Conservation (phyloP, 169 alveolate species). For the Hammondia hammondi region DNA sequence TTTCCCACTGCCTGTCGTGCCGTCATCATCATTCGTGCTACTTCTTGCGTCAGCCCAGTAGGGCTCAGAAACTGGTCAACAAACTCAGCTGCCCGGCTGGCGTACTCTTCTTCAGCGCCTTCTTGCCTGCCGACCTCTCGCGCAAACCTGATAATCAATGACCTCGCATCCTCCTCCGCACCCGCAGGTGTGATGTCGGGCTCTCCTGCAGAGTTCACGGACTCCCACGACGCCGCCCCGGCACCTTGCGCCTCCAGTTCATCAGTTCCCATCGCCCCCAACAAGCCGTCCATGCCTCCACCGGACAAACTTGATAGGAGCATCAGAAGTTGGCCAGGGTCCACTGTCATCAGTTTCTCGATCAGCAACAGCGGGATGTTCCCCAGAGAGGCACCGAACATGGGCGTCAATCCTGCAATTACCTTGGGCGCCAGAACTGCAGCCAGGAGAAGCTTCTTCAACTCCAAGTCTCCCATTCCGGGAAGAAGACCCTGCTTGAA, state of each 20-base stretch:
- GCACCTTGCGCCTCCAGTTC: neutral
- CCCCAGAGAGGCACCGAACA: neutral
- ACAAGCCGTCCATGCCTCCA: neutral
- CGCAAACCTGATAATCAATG: neutral
- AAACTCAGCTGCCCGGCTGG: slow-evolving; percentile 16
- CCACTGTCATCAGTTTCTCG: neutral
- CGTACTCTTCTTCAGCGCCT: slow-evolving; percentile 34
- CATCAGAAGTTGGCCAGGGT: neutral
- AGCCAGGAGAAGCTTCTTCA: slow-evolving; percentile 2
- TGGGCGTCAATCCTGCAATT: neutral
- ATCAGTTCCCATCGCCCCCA: neutral
- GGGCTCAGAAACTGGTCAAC: slow-evolving; percentile 36
- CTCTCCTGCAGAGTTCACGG: neutral
- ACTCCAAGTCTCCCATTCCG: neutral
- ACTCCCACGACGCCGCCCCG: neutral
- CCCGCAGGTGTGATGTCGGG: neutral
- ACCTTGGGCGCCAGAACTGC: neutral
- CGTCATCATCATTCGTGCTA: slow-evolving; percentile 9
- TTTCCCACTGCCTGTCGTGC: neutral
- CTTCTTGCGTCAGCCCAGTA: neutral
- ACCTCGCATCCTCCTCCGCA: neutral
- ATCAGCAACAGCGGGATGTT: neutral
- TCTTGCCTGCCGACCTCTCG: slow-evolving; percentile 28
- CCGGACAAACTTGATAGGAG: neutral
- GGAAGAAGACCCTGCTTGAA: neutral